Evolutionary conservation across 2,329 filamentous ascomycete species (phyloP).

Genomic region (Cladosporium sp.): DNA sequence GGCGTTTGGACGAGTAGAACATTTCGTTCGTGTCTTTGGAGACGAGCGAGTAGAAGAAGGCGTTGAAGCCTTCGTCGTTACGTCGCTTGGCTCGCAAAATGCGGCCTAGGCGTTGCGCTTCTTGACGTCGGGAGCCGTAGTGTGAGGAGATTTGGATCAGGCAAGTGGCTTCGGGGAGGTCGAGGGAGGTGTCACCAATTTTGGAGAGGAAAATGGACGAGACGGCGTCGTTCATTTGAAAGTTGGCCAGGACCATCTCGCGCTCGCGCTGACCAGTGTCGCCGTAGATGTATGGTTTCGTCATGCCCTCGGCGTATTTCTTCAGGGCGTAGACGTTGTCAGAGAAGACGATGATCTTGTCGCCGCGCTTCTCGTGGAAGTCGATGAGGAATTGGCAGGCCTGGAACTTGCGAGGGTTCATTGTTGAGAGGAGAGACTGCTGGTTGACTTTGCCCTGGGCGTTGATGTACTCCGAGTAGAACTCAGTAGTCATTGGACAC

Average conservation of each 20-base stretch:
- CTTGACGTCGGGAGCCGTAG: constrained; percentile 92
- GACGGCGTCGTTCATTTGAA: constrained; percentile 84
- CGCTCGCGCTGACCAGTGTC: constrained; percentile 82
- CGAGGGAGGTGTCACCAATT: constrained; percentile 96
- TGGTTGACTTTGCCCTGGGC: constrained; percentile 58
- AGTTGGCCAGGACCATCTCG: constrained; percentile 82
- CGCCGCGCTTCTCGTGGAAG: constrained; percentile 88
- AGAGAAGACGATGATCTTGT: constrained; percentile 97
- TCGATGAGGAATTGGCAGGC: constrained; percentile 97
- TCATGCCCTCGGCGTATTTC: constrained; percentile 75
- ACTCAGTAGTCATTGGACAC: constrained; percentile 99
- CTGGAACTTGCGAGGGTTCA: constrained; percentile 97
- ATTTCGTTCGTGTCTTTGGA: constrained; percentile 97
- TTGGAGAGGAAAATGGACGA: constrained; percentile 96
- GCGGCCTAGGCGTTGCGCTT: constrained; percentile 86
- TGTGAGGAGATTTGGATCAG: constrained; percentile 97
- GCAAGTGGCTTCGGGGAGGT: constrained; percentile 92
- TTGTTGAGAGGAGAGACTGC: constrained; percentile 74
- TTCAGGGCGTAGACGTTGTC: constrained; percentile 94
- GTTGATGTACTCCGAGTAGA: constrained; percentile 87
- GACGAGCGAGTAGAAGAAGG: constrained; percentile 96
- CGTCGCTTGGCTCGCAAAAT: constrained; percentile 91
- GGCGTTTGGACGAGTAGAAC: constrained; percentile 93
- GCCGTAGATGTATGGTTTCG: constrained; percentile 87
- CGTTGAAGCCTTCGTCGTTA: constrained; percentile 98